Conservation (phyloP, 1,284 basidiomycete genomes). For the Sanghuangporus sanghuang region DNA sequence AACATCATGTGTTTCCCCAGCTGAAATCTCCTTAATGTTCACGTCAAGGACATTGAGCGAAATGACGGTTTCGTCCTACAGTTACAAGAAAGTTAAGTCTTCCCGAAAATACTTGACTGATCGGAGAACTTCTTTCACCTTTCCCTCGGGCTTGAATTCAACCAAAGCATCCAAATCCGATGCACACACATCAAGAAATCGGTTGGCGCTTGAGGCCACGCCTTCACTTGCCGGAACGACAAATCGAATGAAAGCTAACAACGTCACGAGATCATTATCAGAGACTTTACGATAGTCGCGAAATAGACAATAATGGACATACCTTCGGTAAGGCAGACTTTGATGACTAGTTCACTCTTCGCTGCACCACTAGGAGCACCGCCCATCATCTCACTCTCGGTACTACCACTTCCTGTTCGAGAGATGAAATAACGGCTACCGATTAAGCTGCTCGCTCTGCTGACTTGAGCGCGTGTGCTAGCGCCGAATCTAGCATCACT, state of each 20-base stretch:
- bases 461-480: conserved; percentile 29
- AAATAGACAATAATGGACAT: conserved; percentile 5
- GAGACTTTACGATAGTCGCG: not conserved
- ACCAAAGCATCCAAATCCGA: conserved; percentile 62
- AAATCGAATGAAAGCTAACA: conserved; percentile 38
- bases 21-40: conserved; percentile 40
- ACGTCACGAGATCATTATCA: not conserved
- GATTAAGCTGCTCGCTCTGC: conserved; percentile 66
- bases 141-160: conserved; percentile 65
- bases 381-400: conserved; percentile 29
- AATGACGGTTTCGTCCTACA: conserved; percentile 66
- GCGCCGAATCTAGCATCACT: conserved; percentile 28
- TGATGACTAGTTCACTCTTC: conserved; percentile 43
- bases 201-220: not conserved
- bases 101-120: not conserved
- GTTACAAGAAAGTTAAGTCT: conserved; percentile 12
- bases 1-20: not conserved
- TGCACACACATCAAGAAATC: conserved; percentile 44
- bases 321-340: conserved; percentile 57
- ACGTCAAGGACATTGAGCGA: conserved; percentile 61
- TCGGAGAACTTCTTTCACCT: conserved; percentile 37
- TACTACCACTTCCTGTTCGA: conserved; percentile 41
- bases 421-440: conserved; percentile 79
- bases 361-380: conserved; percentile 25
- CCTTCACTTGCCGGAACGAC: conserved; percentile 28